Evolutionary conservation across 2,329 filamentous ascomycete species (phyloP).

Genomic region (Colletotrichum truncatum): DNA sequence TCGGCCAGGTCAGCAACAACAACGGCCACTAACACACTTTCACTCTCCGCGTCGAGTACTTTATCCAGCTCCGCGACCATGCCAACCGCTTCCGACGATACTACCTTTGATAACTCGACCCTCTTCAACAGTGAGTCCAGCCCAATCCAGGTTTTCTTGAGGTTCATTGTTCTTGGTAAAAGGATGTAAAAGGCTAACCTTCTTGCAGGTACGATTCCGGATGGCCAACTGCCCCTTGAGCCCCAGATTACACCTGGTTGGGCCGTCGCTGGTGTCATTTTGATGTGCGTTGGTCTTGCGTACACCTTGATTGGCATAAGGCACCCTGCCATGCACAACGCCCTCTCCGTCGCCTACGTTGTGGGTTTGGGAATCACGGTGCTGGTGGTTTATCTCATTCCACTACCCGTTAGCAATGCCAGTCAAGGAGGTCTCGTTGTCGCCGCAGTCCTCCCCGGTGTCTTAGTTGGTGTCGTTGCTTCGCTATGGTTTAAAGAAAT

Average conservation of each 20-base stretch:
- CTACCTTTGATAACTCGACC: conserved; percentile 38
- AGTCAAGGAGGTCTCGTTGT: conserved; percentile 90
- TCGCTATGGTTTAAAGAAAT: conserved; percentile 81
- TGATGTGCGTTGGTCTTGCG: conserved; percentile 76
- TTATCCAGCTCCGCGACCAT: conserved; percentile 12
- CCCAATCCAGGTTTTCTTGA: background rate
- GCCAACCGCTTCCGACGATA: conserved; percentile 25
- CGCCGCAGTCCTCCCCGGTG: conserved; percentile 76
- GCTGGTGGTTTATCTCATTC: conserved; percentile 90
- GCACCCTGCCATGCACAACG: conserved; percentile 81
- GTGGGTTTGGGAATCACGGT: conserved; percentile 79
- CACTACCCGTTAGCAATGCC: conserved; percentile 75
- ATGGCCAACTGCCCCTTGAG: conserved; percentile 72
- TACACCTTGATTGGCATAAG: conserved; percentile 85
- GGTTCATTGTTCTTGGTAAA: background rate
- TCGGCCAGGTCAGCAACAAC: conserved; percentile 1
- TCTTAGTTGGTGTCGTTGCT: conserved; percentile 77
- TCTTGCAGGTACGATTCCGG: conserved; percentile 53
- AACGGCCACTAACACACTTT: background rate
- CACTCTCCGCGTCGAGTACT: background rate
- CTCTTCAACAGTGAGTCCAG: conserved; percentile 44
- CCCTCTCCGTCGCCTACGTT: conserved; percentile 81
- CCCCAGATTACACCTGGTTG: conserved; percentile 84
- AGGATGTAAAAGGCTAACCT: background rate
- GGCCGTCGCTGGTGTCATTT: conserved; percentile 79